phyloP scores from a whole-genome alignment of 2,329 filamentous ascomycete genomes.

The Setomelanomma holmii region DNA sequence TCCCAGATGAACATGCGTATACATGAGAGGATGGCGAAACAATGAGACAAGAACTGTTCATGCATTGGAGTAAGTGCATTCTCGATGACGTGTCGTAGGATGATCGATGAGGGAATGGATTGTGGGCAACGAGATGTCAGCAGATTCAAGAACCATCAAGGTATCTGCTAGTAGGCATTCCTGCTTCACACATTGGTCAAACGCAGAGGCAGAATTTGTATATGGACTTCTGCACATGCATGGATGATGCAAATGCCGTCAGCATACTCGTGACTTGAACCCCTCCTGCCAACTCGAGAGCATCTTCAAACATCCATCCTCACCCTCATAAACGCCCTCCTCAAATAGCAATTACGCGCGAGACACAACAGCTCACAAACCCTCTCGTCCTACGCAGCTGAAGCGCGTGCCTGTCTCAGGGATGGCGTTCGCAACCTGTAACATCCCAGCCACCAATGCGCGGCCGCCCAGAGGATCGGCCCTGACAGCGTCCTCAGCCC shows the following conservation, averaged over 20 bases:
- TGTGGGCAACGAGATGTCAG: not conserved
- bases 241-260: too few relatives aligned
- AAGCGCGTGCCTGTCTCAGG: conserved; percentile 31
- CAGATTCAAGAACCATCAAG: not conserved
- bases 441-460: conserved; percentile 21
- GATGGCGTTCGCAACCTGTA: conserved; percentile 16
- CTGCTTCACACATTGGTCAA: conserved; percentile 3
- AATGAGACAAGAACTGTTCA: conserved; percentile 14
- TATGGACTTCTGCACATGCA: too few relatives aligned
- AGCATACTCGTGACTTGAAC: too few relatives aligned
- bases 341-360: conserved; percentile 8
- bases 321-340: conserved; percentile 13
- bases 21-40: conserved; percentile 9
- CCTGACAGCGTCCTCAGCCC: conserved; percentile 12
- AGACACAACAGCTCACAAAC: conserved; percentile 13
- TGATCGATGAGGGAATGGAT: too few relatives aligned
- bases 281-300: not conserved
- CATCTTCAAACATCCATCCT: not conserved
- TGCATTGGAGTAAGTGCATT: conserved; percentile 2
- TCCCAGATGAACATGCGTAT: conserved; percentile 2
- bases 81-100: not conserved
- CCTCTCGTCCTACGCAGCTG: conserved; percentile 23
- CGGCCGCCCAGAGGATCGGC: conserved; percentile 5
- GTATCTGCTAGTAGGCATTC: conserved; percentile 5
- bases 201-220: conserved; percentile 2